Evolutionary conservation across 352 stramenopile species (phyloP).

Genomic region (Globisporangium lucens): DNA sequence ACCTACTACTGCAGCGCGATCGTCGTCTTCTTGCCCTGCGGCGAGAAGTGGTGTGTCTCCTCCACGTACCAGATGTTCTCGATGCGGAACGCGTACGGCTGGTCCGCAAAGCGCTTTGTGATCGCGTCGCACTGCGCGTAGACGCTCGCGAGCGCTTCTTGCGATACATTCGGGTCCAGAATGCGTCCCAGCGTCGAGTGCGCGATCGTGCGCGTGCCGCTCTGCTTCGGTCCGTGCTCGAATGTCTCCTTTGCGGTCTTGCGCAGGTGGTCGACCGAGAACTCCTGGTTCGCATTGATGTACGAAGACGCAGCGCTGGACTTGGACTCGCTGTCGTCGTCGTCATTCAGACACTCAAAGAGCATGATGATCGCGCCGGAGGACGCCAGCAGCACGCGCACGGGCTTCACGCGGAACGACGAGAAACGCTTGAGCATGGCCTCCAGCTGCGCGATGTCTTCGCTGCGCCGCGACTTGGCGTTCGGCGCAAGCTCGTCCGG

Average conservation of each 20-base stretch:
- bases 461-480: constrained; percentile 27
- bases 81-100: constrained; percentile 33
- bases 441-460: constrained; percentile 46
- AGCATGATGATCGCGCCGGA: constrained; percentile 71
- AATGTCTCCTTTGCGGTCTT: constrained; percentile 46
- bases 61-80: constrained; percentile 67
- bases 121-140: constrained; percentile 53
- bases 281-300: constrained; percentile 37
- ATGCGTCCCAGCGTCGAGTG: constrained; percentile 65
- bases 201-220: constrained; percentile 51
- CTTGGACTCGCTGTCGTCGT: constrained; percentile 2
- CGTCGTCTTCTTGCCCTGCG: constrained; percentile 41
- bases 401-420: constrained; percentile 41
- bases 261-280: constrained; percentile 56
- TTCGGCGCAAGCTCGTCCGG: constrained; percentile 49
- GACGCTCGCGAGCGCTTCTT: constrained; percentile 30
- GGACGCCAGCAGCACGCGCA: constrained; percentile 53
- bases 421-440: constrained; percentile 34
- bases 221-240: constrained; percentile 39
- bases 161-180: constrained; percentile 39
- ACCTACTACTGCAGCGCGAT: constrained; percentile 26
- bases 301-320: background rate
- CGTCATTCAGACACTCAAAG: constrained; percentile 39
- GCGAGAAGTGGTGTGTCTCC: constrained; percentile 64
- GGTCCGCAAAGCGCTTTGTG: constrained; percentile 29